Evolutionary conservation across 208 protist species (phyloP).

Genomic region (Leishmania turanica): DNA sequence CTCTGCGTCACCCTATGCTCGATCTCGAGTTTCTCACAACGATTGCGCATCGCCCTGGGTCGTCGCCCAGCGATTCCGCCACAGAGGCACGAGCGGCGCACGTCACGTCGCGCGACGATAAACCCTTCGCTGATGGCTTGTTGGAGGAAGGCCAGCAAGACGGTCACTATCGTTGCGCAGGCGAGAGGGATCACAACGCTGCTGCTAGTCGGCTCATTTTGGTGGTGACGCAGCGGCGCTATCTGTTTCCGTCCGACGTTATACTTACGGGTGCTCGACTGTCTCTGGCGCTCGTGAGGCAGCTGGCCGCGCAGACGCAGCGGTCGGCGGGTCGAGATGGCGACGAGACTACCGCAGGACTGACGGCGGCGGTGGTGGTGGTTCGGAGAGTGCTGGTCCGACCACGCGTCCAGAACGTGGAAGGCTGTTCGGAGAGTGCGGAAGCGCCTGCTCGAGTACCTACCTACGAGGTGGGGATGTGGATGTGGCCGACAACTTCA

Average conservation of each 20-base stretch:
- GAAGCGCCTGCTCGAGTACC: background rate
- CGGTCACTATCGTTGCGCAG: slow-evolving; percentile 15
- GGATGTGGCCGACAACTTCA: slow-evolving; percentile 12
- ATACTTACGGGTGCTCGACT: slow-evolving; percentile 57
- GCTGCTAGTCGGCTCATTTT: slow-evolving; percentile 39
- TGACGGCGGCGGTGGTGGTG: slow-evolving; percentile 10
- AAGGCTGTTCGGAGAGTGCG: background rate
- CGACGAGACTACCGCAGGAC: background rate
- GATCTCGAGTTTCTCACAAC: slow-evolving; percentile 33
- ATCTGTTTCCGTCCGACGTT: slow-evolving; percentile 60
- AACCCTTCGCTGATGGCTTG: background rate
- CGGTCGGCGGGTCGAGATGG: slow-evolving; percentile 24
- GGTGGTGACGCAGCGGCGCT: slow-evolving; percentile 61
- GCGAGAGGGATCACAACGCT: background rate
- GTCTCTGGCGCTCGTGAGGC: slow-evolving; percentile 49
- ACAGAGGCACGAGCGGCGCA: background rate
- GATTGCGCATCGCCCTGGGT: background rate
- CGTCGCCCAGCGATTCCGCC: background rate
- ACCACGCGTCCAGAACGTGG: background rate
- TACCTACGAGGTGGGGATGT: slow-evolving; percentile 15
- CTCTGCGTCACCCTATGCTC: slow-evolving; percentile 51
- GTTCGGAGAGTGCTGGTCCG: slow-evolving; percentile 23
- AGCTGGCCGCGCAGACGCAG: slow-evolving; percentile 39
- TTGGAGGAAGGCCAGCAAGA: background rate
- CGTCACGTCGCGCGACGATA: slow-evolving; percentile 2